Evolutionary conservation across 1,284 basidiomycete species (phyloP).

Genomic region (Apiotrichum siamense): DNA sequence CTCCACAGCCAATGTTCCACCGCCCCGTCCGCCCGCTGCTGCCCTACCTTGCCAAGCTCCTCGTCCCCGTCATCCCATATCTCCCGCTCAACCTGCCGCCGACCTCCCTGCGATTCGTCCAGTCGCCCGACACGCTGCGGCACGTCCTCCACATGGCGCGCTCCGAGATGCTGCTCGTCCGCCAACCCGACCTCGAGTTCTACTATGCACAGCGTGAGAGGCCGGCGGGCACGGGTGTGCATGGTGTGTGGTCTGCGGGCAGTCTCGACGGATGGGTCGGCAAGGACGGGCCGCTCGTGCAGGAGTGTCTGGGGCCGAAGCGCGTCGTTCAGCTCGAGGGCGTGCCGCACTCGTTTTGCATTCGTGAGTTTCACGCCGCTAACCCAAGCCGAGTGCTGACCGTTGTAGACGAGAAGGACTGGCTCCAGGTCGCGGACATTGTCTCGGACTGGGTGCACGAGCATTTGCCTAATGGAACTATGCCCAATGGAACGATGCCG

Average conservation of each 20-base stretch:
- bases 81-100: slow-evolving; percentile 26
- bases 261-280: slow-evolving; percentile 42
- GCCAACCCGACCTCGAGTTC: slow-evolving; percentile 37
- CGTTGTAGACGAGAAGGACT: slow-evolving; percentile 25
- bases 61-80: slow-evolving; percentile 20
- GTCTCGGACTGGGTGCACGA: slow-evolving; percentile 37
- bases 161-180: slow-evolving; percentile 43
- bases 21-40: slow-evolving; percentile 27
- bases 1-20: slow-evolving; percentile 41
- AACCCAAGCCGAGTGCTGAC: not conserved
- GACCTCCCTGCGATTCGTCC: slow-evolving; percentile 34
- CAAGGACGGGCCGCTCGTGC: slow-evolving; percentile 33
- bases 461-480: not conserved
- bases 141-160: slow-evolving; percentile 36
- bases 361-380: slow-evolving; percentile 29
- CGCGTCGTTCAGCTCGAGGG: slow-evolving; percentile 25
- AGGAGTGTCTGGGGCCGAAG: slow-evolving; percentile 26
- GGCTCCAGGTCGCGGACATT: slow-evolving; percentile 28
- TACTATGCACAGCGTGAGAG: slow-evolving; percentile 19
- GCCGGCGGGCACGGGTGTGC: slow-evolving; percentile 14
- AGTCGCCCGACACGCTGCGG: slow-evolving; percentile 30
- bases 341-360: slow-evolving; percentile 41
- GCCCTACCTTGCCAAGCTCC: slow-evolving; percentile 19
- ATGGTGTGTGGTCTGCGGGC: slow-evolving; percentile 31
- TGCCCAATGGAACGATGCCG: not conserved